Evolutionary conservation across 768 basidiomycete species (phyloP).

Genomic region (Clavaria fumosa): DNA sequence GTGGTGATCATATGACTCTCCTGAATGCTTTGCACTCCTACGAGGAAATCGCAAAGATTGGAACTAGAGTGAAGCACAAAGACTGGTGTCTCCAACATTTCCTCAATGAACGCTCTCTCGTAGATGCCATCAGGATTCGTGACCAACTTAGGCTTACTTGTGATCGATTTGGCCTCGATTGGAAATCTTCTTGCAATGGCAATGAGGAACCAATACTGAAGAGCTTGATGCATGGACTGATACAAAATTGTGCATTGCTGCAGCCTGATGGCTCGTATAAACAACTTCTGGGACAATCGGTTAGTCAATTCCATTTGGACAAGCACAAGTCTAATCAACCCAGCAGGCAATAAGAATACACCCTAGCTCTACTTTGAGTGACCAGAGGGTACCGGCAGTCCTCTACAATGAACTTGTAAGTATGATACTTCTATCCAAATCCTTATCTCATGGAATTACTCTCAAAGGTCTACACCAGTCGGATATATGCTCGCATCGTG

Average conservation of each 20-base stretch:
- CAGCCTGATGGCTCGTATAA: conserved; percentile 83
- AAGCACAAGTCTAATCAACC: not conserved
- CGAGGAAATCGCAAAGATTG: conserved; percentile 42
- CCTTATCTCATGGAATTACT: not conserved
- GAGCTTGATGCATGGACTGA: conserved; percentile 61
- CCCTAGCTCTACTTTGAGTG: conserved; percentile 68
- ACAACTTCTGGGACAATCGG: conserved; percentile 56
- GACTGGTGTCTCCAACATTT: conserved; percentile 81
- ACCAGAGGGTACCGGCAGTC: conserved; percentile 74
- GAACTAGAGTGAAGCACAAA: conserved; percentile 30
- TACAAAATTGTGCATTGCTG: conserved; percentile 70
- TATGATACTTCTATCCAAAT: conserved; percentile 4
- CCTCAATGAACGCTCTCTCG: conserved; percentile 67
- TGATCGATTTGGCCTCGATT: conserved; percentile 43
- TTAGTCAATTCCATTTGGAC: conserved; percentile 18
- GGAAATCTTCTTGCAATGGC: conserved; percentile 40
- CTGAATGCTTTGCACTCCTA: conserved; percentile 78
- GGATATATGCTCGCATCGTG: conserved; percentile 89
- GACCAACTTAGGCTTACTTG: conserved; percentile 64
- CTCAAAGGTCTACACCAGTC: conserved; percentile 56
- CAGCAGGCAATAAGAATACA: conserved; percentile 71
- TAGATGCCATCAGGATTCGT: conserved; percentile 64
- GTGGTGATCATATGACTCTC: conserved; percentile 85
- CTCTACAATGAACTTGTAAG: conserved; percentile 88
- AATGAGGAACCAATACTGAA: conserved; percentile 53